phyloP scores from a whole-genome alignment of 2,329 filamentous ascomycete species.

The Clarireedia sp. region DNA sequence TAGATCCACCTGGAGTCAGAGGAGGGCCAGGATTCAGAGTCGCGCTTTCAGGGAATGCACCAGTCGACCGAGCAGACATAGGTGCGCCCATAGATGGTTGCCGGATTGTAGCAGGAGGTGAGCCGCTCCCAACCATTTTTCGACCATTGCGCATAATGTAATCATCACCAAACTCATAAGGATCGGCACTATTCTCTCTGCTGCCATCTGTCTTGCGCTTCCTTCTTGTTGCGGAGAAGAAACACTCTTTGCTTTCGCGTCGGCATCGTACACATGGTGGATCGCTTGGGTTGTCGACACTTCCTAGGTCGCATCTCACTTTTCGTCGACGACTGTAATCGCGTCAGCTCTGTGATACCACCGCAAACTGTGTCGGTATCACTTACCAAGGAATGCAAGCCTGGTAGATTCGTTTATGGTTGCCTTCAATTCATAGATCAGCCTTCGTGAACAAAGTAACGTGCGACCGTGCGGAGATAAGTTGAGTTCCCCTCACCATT shows the following conservation, averaged over 20 bases:
- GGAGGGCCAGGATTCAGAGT: conserved; percentile 35
- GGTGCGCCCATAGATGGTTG: conserved; percentile 31
- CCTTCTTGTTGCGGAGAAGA: conserved; percentile 87
- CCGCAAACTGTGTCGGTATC: too few species aligned
- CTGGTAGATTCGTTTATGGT: conserved; percentile 27
- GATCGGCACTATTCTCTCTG: conserved; percentile 40
- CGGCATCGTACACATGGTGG: conserved; percentile 91
- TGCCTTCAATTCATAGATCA: conserved; percentile 1
- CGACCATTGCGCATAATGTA: conserved; percentile 67
- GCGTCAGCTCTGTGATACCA: background rate
- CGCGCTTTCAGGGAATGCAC: conserved; percentile 18
- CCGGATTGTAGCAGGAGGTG: conserved; percentile 28
- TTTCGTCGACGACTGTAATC: conserved; percentile 40
- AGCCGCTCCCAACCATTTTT: conserved; percentile 49
- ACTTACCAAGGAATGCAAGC: conserved; percentile 39
- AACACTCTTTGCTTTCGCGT: conserved; percentile 92
- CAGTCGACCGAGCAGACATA: conserved; percentile 24
- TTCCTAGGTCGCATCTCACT: conserved; percentile 50
- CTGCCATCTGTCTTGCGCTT: conserved; percentile 72
- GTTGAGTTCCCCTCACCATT: conserved; percentile 1
- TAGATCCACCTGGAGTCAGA: conserved; percentile 56
- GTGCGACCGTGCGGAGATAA: background rate
- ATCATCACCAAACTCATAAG: conserved; percentile 39
- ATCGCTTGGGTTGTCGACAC: conserved; percentile 88
- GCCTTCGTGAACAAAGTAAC: background rate